Evolutionary conservation across 257 asterid species (phyloP), one percentile per base, ranked within the genome.

Genomic region (Lithospermum erythrorhizon): DNA sequence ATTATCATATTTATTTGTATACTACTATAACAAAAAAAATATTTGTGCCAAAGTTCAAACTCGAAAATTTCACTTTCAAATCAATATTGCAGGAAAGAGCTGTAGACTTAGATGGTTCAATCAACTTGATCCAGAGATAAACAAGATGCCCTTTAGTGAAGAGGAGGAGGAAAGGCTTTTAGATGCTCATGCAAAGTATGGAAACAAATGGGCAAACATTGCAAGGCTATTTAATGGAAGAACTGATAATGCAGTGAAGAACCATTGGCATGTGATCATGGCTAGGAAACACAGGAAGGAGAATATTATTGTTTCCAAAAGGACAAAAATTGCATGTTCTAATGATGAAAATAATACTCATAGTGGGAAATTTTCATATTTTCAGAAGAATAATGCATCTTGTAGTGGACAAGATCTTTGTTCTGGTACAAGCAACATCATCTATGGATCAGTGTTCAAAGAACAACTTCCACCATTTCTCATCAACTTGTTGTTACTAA

Each of bases 61-160:
- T n/a, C n/a, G n/a, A n/a, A n/a, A n/a, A n/a, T n/a, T n/a, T n/a
- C n/a, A n/a, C n/a, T n/a, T n/a, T n/a, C n/a, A n/a, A n/a, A n/a
- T n/a, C n/a, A n/a, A 27, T 6, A 20, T 35, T 57, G 21, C 55
- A 65, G 75, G 75, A 6, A 71, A 71, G 55, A 71, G 75, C 29
- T 71, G 75, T 54, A 71, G 75, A 56, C 58, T 71, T 49, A 71
- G 75, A 53, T 71, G 75, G 75, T 71, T 71, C 24, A 71, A 71
- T 61, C 75, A 71, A 61, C 63, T 71, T 30, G 75, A 71, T 66
- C 75, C 75, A 35, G 55, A 56, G 25, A 71, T 71, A 5, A 71
- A 71, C 57, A 65, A 58, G 51, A 60, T 48, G 15, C 45, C 71
- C 23, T 71, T 71, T 29, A 47, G 71, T 22, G 75, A 71, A 18